phyloP scores from a whole-genome alignment of 1,284 basidiomycete species.

The Athelia sp. region DNA sequence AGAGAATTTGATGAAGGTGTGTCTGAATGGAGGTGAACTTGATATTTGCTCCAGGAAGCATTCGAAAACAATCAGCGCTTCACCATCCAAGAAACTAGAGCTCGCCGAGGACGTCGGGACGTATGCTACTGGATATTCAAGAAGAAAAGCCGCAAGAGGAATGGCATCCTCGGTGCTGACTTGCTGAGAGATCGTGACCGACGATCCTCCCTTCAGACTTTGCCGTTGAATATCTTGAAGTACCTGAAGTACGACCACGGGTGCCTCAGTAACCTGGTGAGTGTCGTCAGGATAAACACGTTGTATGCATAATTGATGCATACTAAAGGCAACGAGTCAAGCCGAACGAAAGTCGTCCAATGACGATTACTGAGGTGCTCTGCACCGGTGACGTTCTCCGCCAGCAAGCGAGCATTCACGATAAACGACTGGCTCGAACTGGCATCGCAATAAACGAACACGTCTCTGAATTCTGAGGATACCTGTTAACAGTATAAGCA shows the following conservation, averaged over 20 bases:
- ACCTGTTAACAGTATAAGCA: conserved; percentile 6
- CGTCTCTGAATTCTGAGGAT: conserved; percentile 24
- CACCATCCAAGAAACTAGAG: conserved; percentile 34
- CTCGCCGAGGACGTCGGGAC: conserved; percentile 30
- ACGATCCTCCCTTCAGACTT: conserved; percentile 1
- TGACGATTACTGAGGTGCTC: conserved; percentile 4
- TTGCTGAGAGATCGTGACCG: conserved; percentile 3
- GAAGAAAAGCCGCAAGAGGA: conserved; percentile 46
- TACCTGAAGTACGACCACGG: neutral
- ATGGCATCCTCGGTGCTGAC: conserved; percentile 22
- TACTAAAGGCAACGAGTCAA: neutral
- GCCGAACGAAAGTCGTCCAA: conserved; percentile 4
- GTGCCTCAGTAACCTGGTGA: neutral
- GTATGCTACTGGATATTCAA: conserved; percentile 58
- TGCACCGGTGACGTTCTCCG: conserved; percentile 8
- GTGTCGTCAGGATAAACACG: neutral
- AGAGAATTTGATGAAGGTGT: conserved; percentile 35
- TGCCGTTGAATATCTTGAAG: neutral
- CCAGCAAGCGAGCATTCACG: conserved; percentile 18
- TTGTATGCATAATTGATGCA: neutral
- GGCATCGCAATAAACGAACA: conserved; percentile 36
- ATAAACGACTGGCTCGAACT: conserved; percentile 42
- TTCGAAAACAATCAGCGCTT: conserved; percentile 45
- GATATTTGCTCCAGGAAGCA: conserved; percentile 16
- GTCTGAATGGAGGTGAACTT: conserved; percentile 6